phyloP scores from a whole-genome alignment of 2,329 filamentous ascomycete genomes.

The Eutypella sp. region DNA sequence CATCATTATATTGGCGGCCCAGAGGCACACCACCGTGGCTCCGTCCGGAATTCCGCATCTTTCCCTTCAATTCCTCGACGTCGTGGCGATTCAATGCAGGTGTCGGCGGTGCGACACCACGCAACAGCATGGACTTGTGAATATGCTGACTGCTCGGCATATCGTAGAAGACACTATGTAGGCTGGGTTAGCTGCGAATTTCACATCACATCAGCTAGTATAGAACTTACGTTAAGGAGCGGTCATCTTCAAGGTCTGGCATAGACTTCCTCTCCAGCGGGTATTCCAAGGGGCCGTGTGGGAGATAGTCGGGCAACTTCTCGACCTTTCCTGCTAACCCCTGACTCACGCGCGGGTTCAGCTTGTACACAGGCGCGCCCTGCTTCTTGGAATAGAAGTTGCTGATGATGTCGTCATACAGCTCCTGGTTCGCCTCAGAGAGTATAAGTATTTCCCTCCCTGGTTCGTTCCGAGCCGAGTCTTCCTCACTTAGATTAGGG shows the following conservation, averaged over 20 bases:
- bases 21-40: constrained; percentile 65
- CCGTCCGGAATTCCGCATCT: constrained; percentile 61
- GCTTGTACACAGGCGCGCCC: constrained; percentile 57
- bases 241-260: constrained; percentile 77
- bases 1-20: constrained; percentile 22
- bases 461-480: constrained; percentile 70
- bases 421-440: constrained; percentile 69
- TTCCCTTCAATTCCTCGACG: constrained; percentile 65
- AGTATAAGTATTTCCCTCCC: constrained; percentile 81
- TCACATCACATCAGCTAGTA: constrained; percentile 1
- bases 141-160: constrained; percentile 67
- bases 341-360: constrained; percentile 70
- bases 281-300: constrained; percentile 75
- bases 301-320: constrained; percentile 79
- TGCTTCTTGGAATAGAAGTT: constrained; percentile 93
- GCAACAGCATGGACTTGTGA: constrained; percentile 92
- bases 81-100: constrained; percentile 72
- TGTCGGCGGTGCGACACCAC: constrained; percentile 69
- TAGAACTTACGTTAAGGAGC: constrained; percentile 70
- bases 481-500: constrained; percentile 70
- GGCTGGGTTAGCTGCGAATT: constrained; percentile 24
- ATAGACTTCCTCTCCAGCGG: constrained; percentile 68
- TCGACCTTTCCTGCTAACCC: constrained; percentile 76
- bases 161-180: constrained; percentile 71
- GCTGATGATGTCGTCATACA: constrained; percentile 79